These are phyloP conservation scores for Leptographium procerum DNA, from an alignment of 2,329 filamentous ascomycete genomes.

Conservation along the genomic window DNA sequence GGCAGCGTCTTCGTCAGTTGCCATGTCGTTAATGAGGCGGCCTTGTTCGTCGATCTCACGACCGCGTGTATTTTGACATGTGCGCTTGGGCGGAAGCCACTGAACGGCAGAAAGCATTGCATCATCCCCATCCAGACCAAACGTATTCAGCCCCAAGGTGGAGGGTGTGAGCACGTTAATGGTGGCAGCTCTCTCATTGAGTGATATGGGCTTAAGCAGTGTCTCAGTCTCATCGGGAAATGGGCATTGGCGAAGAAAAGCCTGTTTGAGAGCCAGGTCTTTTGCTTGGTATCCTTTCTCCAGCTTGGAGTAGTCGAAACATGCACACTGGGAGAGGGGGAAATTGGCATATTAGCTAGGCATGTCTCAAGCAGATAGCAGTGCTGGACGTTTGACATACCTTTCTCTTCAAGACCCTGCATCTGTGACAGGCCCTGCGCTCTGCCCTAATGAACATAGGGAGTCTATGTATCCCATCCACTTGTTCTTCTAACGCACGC, in stretches of 20 bases:
- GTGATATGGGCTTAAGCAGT: not conserved
- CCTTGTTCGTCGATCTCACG: constrained; percentile 3
- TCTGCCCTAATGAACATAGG: constrained; percentile 10
- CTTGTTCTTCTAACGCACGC: constrained; percentile 9
- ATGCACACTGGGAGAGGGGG: constrained; percentile 10
- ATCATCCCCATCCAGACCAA: not conserved
- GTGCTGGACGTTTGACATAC: not conserved
- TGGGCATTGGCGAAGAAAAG: not conserved
- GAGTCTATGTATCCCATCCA: constrained; percentile 6
- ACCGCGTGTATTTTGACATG: not conserved
- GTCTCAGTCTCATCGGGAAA: not conserved
- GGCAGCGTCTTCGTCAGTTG: not conserved
- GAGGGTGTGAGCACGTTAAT: no score
- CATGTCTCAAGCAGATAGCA: not conserved
- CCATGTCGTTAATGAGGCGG: not conserved
- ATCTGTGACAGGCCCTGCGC: constrained; percentile 8
- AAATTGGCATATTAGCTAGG: not conserved
- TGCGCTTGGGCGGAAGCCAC: not conserved
- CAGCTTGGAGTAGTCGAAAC: constrained; percentile 11
- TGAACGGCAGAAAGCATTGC: not conserved
- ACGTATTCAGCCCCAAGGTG: not conserved
- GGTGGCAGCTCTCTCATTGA: not conserved
- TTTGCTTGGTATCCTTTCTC: constrained; percentile 5
- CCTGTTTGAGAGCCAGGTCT: constrained; percentile 2
- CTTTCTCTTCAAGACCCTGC: constrained; percentile 6